Base-by-base conservation (phyloP, 495 filamentous ascomycete genomes). In the Chaetomium cochliodes region DNA sequence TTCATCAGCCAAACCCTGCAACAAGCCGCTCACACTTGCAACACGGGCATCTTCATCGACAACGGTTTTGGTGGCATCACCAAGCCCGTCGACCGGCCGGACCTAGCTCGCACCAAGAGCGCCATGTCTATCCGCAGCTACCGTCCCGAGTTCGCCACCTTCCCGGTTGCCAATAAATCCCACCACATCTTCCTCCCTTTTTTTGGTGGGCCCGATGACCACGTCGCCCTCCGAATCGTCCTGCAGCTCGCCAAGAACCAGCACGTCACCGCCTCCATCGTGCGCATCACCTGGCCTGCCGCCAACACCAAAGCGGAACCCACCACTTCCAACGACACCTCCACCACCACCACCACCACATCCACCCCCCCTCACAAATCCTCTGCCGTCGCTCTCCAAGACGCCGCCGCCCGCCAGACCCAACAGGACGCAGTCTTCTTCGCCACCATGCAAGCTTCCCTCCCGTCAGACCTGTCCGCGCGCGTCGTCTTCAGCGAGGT, bases 121-220 rank as follows among this genome's bases (percentile, higher is more conserved):
- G 77, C 75, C 22, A 67, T 86, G 15, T 90, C 87, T 33, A 74
- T 88, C n/a, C 83, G 81, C 52, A 85, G 74, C 60, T 59, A 79
- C n/a, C 74, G 78, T 4, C 82, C 59, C 20, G 59, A 82, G 60
- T 61, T 73, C 50, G 76, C 78, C 12, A 76, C 77, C 37, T 71
- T 68, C 50, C 87, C 81, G 16, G 77, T 86, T 49, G 75, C 76
- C 15, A 83, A 91, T 66, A 89, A 86, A 59, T 87, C 85, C 33
- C 93, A 96, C 71, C 92, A 96, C 67, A 81, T 98, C 66, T 92
- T 96, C 69, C 79, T 96, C 58, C 91, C 92, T 3, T 97, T 90
- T 77, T 87, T 96, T 63, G 94, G 94, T 50, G 91, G 92, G 5
- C 73, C 80, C 3, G 94, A 98, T 74, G 93, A 97, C 72, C 86